A percentile compares a stretch with the other conserved stretches of the same genome.
Conservation (phyloP, 2,329 filamentous ascomycete genomes). For the Paracamarosporium sp. region DNA sequence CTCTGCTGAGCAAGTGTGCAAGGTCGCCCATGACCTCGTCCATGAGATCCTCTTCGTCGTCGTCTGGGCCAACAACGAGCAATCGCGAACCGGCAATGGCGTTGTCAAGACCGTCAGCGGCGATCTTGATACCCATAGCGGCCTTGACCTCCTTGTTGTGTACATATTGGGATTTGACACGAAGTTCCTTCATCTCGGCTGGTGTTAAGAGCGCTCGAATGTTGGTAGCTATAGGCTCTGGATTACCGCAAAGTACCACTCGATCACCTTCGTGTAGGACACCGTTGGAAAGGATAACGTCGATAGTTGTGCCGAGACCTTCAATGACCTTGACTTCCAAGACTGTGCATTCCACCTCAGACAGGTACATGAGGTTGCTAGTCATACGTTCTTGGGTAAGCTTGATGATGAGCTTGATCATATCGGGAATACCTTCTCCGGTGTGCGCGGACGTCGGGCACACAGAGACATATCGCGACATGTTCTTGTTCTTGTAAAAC, state of each 20-base stretch:
- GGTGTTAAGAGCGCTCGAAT: slow-evolving; percentile 94
- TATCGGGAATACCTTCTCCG: slow-evolving; percentile 98
- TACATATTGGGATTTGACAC: slow-evolving; percentile 94
- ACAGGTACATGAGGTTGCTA: slow-evolving; percentile 95
- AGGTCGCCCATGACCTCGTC: slow-evolving; percentile 97
- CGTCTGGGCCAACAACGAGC: slow-evolving; percentile 90
- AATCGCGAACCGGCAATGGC: slow-evolving; percentile 96
- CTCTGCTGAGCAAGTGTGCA: slow-evolving; percentile 86
- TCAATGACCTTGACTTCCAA: slow-evolving; percentile 99
- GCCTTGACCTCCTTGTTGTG: slow-evolving; percentile 99
- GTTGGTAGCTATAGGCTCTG: slow-evolving; percentile 93
- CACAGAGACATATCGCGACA: slow-evolving; percentile 93
- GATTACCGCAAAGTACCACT: slow-evolving; percentile 94
- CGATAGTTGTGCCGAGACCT: slow-evolving; percentile 97
- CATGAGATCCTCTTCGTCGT: slow-evolving; percentile 95
- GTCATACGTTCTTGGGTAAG: slow-evolving; percentile 98
- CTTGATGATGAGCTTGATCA: slow-evolving; percentile 92
- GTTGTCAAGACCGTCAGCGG: slow-evolving; percentile 91
- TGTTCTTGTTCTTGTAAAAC: slow-evolving; percentile 97
- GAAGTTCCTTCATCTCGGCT: slow-evolving; percentile 88
- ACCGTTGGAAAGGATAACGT: slow-evolving; percentile 96
- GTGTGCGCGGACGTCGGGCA: slow-evolving; percentile 97
- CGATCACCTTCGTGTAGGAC: slow-evolving; percentile 92
- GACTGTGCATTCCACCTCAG: slow-evolving; percentile 96
- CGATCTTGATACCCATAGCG: slow-evolving; percentile 97